Evolutionary conservation across 805 yeast species (phyloP).

Genomic region (Kazachstania kunashirensis): DNA sequence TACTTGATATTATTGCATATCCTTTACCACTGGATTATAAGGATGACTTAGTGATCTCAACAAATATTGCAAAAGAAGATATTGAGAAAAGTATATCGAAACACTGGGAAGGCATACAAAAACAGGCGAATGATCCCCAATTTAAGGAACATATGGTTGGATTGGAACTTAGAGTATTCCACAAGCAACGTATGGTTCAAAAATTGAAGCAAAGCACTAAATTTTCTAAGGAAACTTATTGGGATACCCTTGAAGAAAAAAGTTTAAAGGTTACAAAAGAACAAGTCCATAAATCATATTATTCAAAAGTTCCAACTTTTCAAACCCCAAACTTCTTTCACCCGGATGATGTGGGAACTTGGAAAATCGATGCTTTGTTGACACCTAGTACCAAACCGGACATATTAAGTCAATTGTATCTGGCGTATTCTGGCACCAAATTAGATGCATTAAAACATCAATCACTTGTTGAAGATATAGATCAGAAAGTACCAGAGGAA

Average conservation of each 20-base stretch:
- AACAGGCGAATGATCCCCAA: background rate
- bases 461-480: slow-evolving; percentile 9
- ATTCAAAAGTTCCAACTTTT: slow-evolving; percentile 10
- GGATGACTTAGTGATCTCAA: slow-evolving; percentile 5
- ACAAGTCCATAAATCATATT: slow-evolving; percentile 12
- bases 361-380: slow-evolving; percentile 30
- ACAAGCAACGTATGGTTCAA: slow-evolving; percentile 30
- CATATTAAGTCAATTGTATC: slow-evolving; percentile 14
- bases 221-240: too few species aligned
- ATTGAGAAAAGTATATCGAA: slow-evolving; percentile 5
- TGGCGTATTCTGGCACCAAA: slow-evolving; percentile 19
- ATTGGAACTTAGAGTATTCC: slow-evolving; percentile 31
- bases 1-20: slow-evolving; percentile 28
- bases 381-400: slow-evolving; percentile 14
- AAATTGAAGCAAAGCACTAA: too few species aligned
- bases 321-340: slow-evolving; percentile 23
- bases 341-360: slow-evolving; percentile 22
- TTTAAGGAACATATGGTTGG: slow-evolving; percentile 25
- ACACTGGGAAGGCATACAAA: slow-evolving; percentile 5
- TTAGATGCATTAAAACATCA: slow-evolving; percentile 19
- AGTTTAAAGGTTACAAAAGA: slow-evolving; percentile 29
- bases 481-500: slow-evolving; percentile 4
- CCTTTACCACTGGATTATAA: slow-evolving; percentile 27
- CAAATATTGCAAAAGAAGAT: background rate
- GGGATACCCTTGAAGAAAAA: too few species aligned